These are phyloP conservation scores for Silybum marianum DNA, from an alignment of 129 eudicot genomes.

Conservation along the genomic window DNA sequence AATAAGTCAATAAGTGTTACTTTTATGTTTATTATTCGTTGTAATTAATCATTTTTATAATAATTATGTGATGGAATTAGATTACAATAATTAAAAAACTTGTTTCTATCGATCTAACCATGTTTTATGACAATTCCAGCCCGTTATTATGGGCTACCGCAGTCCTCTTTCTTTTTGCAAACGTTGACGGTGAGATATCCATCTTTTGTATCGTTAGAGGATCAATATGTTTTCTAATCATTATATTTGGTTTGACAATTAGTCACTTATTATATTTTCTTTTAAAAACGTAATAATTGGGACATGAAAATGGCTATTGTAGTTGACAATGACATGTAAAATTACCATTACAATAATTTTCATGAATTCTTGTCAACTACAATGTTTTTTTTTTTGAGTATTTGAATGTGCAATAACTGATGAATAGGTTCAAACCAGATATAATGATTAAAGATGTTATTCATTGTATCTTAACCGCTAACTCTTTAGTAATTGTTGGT, in stretches of 20 bases:
- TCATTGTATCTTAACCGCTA: background rate
- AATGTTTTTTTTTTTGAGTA: background rate
- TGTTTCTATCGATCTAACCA: background rate
- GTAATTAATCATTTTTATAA: background rate
- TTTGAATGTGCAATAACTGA: background rate
- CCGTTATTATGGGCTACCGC: conserved; percentile 81
- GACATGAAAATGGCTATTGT: background rate
- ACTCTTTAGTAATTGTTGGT: background rate
- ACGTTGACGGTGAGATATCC: conserved; percentile 61
- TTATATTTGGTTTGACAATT: conserved; percentile 13
- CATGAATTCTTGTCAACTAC: background rate
- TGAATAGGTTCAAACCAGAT: conserved; percentile 1
- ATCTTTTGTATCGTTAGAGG: background rate
- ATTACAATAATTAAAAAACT: background rate
- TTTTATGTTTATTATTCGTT: background rate
- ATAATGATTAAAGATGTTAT: background rate
- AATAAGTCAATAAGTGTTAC: background rate
- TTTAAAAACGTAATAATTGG: background rate
- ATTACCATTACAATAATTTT: background rate
- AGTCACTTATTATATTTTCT: background rate
- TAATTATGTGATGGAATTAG: background rate
- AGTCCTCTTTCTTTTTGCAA: conserved; percentile 68
- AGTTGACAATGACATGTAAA: background rate
- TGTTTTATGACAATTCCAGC: conserved; percentile 39
- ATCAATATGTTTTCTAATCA: conserved; percentile 5